Conservation (phyloP, 2,329 filamentous ascomycete genomes). For the Teratosphaeria nubilosa region DNA sequence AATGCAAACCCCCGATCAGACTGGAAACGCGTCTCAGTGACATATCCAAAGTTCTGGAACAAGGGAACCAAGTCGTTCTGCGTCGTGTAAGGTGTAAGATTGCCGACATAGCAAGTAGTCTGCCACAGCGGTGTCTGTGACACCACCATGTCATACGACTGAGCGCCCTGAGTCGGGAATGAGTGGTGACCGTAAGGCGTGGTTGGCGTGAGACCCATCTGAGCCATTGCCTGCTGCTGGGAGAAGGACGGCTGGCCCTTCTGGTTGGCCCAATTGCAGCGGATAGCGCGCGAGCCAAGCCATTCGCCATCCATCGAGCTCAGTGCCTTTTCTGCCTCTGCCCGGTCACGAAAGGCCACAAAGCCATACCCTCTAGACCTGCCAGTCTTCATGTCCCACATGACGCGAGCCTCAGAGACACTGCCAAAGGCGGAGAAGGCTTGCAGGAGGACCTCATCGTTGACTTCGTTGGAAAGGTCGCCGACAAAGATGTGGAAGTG, state of each 20-base stretch:
- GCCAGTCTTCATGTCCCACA: conserved; percentile 99
- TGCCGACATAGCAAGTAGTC: conserved; percentile 96
- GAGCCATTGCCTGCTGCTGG: conserved; percentile 91
- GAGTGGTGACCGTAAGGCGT: conserved; percentile 87
- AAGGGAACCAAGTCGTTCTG: conserved; percentile 94
- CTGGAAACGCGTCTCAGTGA: conserved; percentile 95
- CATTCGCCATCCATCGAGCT: conserved; percentile 99
- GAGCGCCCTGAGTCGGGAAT: conserved; percentile 91
- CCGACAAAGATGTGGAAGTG: conserved; percentile 99
- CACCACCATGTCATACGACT: conserved; percentile 95
- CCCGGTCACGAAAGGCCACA: conserved; percentile 88
- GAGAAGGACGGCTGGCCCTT: conserved; percentile 99
- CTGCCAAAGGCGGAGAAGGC: conserved; percentile 93
- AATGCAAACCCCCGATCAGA: conserved; percentile 96
- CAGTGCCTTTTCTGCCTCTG: conserved; percentile 88
- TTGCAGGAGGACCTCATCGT: conserved; percentile 86
- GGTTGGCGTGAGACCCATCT: conserved; percentile 96
- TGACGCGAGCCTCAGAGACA: conserved; percentile 94
- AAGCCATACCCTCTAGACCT: conserved; percentile 96
- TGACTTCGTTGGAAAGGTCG: conserved; percentile 95
- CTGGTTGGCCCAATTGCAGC: conserved; percentile 99
- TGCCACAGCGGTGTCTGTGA: conserved; percentile 95
- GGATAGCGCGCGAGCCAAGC: conserved; percentile 94
- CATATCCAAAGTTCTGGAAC: conserved; percentile 97
- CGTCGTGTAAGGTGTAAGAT: conserved; percentile 93